Conservation (phyloP, 208 protist genomes). For the Hexamita inflata region DNA sequence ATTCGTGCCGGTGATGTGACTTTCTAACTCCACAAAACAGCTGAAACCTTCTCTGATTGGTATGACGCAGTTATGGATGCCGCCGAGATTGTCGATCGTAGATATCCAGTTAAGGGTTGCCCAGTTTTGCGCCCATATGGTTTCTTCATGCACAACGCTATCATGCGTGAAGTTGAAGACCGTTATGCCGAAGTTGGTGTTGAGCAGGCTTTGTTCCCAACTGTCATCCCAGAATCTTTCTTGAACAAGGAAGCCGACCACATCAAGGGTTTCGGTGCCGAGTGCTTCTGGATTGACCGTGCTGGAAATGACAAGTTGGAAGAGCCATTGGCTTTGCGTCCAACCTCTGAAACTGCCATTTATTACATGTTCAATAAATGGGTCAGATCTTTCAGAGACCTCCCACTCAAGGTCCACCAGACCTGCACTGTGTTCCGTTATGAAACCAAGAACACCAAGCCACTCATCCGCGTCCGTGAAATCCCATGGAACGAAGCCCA, state of each 20-base stretch:
- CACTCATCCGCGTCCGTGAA: slow-evolving; percentile 49
- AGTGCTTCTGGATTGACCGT: slow-evolving; percentile 48
- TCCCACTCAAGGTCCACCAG: slow-evolving; percentile 52
- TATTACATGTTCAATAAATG: slow-evolving; percentile 49
- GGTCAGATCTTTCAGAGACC: slow-evolving; percentile 43
- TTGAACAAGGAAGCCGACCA: slow-evolving; percentile 43
- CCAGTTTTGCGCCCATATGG: slow-evolving; percentile 43
- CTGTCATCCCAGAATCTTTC: slow-evolving; percentile 45
- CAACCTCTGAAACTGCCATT: slow-evolving; percentile 51
- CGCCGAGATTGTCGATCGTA: slow-evolving; percentile 44
- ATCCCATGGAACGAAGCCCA: slow-evolving; percentile 54
- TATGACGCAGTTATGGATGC: slow-evolving; percentile 3
- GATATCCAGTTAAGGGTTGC: slow-evolving; percentile 50
- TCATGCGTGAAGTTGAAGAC: slow-evolving; percentile 45
- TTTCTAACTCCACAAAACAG: slow-evolving; percentile 4
- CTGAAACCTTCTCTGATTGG: slow-evolving; percentile 25
- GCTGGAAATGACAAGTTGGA: slow-evolving; percentile 36
- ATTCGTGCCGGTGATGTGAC: slow-evolving; percentile 17
- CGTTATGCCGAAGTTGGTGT: slow-evolving; percentile 36
- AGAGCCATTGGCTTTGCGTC: slow-evolving; percentile 41
- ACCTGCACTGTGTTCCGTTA: slow-evolving; percentile 45
- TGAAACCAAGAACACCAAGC: slow-evolving; percentile 47
- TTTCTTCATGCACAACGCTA: slow-evolving; percentile 45
- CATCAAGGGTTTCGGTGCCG: slow-evolving; percentile 42
- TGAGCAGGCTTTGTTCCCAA: slow-evolving; percentile 40